phyloP scores from a whole-genome alignment of 257 asterid genomes.

The Solanum sejunctum region DNA sequence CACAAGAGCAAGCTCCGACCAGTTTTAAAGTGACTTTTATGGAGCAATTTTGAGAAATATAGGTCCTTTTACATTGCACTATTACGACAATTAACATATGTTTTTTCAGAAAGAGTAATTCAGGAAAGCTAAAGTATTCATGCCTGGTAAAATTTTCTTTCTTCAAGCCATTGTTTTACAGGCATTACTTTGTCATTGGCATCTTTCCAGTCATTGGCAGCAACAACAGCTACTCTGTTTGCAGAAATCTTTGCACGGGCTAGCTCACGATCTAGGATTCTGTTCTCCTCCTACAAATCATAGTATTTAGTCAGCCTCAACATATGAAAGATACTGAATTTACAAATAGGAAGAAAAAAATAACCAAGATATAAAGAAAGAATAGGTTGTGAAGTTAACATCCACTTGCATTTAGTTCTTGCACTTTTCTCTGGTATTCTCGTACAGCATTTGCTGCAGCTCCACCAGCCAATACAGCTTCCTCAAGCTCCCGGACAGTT shows the following conservation, averaged over 20 bases:
- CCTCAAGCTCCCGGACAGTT: not conserved
- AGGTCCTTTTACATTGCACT: not conserved
- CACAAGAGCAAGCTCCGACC: too few relatives aligned
- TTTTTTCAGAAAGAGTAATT: not conserved
- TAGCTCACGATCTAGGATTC: conserved; percentile 76
- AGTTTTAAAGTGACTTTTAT: too few relatives aligned
- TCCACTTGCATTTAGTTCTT: not conserved
- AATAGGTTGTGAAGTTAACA: not conserved
- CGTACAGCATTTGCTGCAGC: not conserved
- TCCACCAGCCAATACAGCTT: not conserved
- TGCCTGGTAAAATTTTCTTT: conserved; percentile 83
- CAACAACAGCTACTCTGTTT: conserved; percentile 89
- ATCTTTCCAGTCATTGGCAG: conserved; percentile 97
- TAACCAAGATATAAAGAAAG: not conserved
- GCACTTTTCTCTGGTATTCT: not conserved
- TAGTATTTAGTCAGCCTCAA: conserved; percentile 8
- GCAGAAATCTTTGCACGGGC: conserved; percentile 95
- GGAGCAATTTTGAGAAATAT: not conserved
- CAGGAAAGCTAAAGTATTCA: not conserved
- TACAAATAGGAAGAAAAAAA: not conserved
- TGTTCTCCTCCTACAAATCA: conserved; percentile 71
- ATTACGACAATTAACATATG: not conserved
- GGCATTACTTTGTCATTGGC: conserved; percentile 96
- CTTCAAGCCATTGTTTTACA: conserved; percentile 96
- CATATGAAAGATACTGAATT: not conserved